Percentiles rank a stretch among this genome's conserved stretches.
These are phyloP conservation scores for Zoysia pacifica DNA, from an alignment of 176 grass and related monocot genomes.

Conservation along the genomic window DNA sequence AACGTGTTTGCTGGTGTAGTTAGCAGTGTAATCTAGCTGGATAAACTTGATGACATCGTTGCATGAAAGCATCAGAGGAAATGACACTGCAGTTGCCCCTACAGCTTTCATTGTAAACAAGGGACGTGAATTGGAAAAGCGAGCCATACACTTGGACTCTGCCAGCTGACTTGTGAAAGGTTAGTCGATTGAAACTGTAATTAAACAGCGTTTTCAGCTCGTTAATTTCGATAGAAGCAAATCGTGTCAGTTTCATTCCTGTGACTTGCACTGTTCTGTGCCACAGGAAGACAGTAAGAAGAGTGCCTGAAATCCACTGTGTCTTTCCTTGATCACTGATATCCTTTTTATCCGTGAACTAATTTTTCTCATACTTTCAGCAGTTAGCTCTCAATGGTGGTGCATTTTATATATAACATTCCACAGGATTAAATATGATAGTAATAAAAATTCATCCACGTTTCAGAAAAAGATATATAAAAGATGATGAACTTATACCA, in stretches of 20 bases:
- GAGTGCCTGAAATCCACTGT: too few species aligned
- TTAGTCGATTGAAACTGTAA: slow-evolving; percentile 7
- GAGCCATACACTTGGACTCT: background rate
- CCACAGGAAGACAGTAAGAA: background rate
- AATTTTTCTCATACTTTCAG: background rate
- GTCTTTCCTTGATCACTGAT: too few species aligned
- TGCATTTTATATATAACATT: too few species aligned
- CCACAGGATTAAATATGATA: too few species aligned
- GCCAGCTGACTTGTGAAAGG: background rate
- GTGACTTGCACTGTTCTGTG: too few species aligned
- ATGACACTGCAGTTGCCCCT: slow-evolving; percentile 13
- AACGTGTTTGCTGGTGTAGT: background rate
- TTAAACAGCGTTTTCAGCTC: background rate
- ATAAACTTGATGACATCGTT: slow-evolving; percentile 1
- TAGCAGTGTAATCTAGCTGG: slow-evolving; percentile 11
- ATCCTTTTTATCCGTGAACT: background rate
- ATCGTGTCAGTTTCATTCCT: background rate
- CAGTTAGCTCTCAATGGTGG: too few species aligned
- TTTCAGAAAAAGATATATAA: too few species aligned
- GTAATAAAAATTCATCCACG: too few species aligned
- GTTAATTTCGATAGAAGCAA: background rate
- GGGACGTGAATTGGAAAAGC: background rate
- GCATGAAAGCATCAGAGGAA: slow-evolving; percentile 3
- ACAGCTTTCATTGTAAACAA: background rate
- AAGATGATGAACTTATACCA: too few species aligned